Conservation (phyloP, 176 grass and related monocot genomes). For the Musa schizocarpa region DNA sequence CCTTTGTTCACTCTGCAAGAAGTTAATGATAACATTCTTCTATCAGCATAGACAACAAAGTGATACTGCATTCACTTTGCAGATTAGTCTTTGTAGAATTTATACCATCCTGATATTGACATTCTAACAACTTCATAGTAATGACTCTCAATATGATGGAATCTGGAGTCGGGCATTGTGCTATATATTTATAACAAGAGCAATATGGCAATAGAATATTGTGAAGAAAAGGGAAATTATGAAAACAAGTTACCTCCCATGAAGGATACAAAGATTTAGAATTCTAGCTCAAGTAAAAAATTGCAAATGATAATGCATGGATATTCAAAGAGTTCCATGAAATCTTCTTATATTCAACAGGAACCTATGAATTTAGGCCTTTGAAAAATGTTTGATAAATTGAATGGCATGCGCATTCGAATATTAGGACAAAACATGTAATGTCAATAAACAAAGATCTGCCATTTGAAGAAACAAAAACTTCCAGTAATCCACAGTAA, state of each 20-base stretch:
- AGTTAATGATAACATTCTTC: slow-evolving; percentile 7
- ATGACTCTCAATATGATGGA: neutral
- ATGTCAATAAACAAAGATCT: neutral
- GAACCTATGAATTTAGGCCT: neutral
- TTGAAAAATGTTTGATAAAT: neutral
- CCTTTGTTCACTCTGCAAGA: slow-evolving; percentile 71
- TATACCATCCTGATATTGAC: neutral
- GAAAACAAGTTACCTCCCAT: too few relatives aligned
- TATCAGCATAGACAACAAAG: neutral
- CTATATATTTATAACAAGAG: neutral
- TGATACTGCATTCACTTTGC: neutral
- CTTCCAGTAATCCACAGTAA: neutral
- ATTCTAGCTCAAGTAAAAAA: too few relatives aligned
- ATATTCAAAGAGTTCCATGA: neutral
- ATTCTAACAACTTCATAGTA: neutral
- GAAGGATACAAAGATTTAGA: neutral
- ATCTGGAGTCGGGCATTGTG: too few relatives aligned
- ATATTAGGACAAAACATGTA: neutral
- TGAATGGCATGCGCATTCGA: too few relatives aligned
- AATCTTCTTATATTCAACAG: neutral
- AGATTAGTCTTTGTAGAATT: neutral
- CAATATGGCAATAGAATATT: too few relatives aligned
- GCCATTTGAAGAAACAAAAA: neutral
- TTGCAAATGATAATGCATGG: neutral
- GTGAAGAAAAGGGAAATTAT: too few relatives aligned